These are phyloP conservation scores for Macrocystidia cucumis DNA, from an alignment of 1,284 basidiomycete species.

Conservation along the genomic window DNA sequence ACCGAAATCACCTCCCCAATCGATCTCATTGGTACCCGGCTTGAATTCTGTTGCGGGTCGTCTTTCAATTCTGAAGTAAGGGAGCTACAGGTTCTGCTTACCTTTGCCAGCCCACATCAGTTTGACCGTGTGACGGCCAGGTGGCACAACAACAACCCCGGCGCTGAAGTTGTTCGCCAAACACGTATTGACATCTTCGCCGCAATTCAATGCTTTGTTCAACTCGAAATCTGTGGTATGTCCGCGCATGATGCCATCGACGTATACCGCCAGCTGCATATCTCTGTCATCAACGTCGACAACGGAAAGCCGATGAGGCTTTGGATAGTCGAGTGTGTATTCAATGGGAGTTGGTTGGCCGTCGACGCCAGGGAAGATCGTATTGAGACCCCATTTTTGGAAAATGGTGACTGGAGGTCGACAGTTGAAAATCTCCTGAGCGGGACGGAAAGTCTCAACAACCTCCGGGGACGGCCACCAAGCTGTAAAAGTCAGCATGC, in stretches of 20 bases:
- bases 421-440: not conserved
- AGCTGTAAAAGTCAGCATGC: no score
- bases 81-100: not conserved
- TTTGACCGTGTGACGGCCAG: not conserved
- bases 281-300: constrained; percentile 5
- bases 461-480: no score
- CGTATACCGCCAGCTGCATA: constrained; percentile 5
- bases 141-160: constrained; percentile 2
- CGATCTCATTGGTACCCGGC: constrained; percentile 1
- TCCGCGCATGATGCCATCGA: constrained; percentile 3
- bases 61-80: not conserved
- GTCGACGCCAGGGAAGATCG: not conserved
- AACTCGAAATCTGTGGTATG: not conserved
- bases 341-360: constrained; percentile 5
- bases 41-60: not conserved
- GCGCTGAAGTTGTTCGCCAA: not conserved
- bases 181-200: constrained; percentile 3
- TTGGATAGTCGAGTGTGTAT: not conserved
- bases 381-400: constrained; percentile 1
- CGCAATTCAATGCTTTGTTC: constrained; percentile 1
- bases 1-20: constrained; percentile 3
- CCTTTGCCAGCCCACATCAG: constrained; percentile 4
- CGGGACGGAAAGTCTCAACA: no score
- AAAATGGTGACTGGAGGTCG: not conserved
- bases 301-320: constrained; percentile 1